Conservation (phyloP, 805 yeast genomes). For the Candida alai region DNA sequence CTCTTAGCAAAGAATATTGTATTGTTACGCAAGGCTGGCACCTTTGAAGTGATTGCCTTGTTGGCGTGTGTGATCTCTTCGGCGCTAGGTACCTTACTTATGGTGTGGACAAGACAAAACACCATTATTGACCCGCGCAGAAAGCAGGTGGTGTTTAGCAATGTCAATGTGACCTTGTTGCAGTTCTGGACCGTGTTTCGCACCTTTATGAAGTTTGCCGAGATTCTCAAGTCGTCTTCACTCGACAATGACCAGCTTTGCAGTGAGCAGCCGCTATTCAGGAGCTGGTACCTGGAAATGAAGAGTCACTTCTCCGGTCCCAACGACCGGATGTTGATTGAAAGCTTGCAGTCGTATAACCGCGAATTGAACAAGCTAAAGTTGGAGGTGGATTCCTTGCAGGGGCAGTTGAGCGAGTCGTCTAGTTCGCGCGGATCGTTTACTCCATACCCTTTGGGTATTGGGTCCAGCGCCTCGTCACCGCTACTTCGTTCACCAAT, state of each 20-base stretch:
- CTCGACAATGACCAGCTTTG: conserved; percentile 5
- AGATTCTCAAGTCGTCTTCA: conserved; percentile 8
- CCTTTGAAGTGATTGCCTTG: conserved; percentile 20
- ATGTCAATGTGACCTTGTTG: conserved; percentile 34
- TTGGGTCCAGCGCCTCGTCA: conserved; percentile 2
- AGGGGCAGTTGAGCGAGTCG: conserved; percentile 2
- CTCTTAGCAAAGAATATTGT: conserved; percentile 7
- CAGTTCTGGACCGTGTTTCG: conserved; percentile 15
- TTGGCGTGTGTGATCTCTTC: conserved; percentile 24
- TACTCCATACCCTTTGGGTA: conserved; percentile 10
- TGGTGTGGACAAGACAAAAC: conserved; percentile 25
- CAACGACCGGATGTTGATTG: conserved; percentile 6
- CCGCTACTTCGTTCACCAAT: too few species aligned
- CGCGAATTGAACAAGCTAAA: conserved; percentile 8
- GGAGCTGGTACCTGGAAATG: conserved; percentile 8
- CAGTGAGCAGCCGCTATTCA: conserved; percentile 1
- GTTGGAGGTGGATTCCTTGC: conserved; percentile 5
- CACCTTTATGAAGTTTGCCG: conserved; percentile 6
- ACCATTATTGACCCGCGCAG: conserved; percentile 24
- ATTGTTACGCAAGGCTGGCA: conserved; percentile 10
- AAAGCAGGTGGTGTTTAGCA: conserved; percentile 26
- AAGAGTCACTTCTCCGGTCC: conserved; percentile 7
- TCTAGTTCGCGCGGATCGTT: conserved; percentile 1
- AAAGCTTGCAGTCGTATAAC: conserved; percentile 6
- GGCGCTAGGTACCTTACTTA: conserved; percentile 21